Conservation (phyloP, 192 early-diverging fungal genomes). For the Geosiphon pyriformis region DNA sequence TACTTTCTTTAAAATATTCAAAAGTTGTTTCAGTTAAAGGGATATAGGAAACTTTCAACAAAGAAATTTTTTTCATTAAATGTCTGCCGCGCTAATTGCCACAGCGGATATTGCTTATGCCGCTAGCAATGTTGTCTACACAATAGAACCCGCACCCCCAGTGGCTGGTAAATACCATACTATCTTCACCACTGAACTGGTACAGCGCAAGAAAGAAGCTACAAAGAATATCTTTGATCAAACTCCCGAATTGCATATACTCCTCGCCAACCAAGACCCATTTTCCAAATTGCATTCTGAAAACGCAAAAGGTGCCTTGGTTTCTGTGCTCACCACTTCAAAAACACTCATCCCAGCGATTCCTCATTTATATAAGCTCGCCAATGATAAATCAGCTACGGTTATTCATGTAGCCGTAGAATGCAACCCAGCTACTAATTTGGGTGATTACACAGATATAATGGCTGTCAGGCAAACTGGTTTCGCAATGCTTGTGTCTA, state of each 20-base stretch:
- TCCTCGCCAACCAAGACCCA: slow-evolving; percentile 12
- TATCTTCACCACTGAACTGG: neutral
- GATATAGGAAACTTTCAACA: too few species aligned
- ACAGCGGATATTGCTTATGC: slow-evolving; percentile 4
- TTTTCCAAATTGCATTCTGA: slow-evolving; percentile 17
- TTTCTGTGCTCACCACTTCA: slow-evolving; percentile 28
- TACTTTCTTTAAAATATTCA: too few species aligned
- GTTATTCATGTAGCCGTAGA: slow-evolving; percentile 54
- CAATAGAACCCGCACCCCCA: slow-evolving; percentile 10
- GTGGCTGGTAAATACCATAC: too few species aligned
- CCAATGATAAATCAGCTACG: slow-evolving; percentile 33
- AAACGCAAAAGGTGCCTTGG: slow-evolving; percentile 12
- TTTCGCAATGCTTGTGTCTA: slow-evolving; percentile 71
- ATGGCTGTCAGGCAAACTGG: slow-evolving; percentile 74
- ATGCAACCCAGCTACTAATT: slow-evolving; percentile 20
- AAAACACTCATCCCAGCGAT: slow-evolving; percentile 43
- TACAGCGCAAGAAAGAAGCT: neutral
- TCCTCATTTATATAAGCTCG: slow-evolving; percentile 50
- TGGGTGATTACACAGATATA: slow-evolving; percentile 50
- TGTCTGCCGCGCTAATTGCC: too few species aligned
- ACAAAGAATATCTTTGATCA: slow-evolving; percentile 15
- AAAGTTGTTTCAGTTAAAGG: too few species aligned
- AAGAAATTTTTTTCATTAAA: too few species aligned
- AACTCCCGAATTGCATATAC: slow-evolving; percentile 5
- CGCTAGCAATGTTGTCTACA: slow-evolving; percentile 4